Evolutionary conservation across 805 yeast species (phyloP), one percentile per base, ranked within the genome.

Genomic region (Sungouiozyma ichnusensis): DNA sequence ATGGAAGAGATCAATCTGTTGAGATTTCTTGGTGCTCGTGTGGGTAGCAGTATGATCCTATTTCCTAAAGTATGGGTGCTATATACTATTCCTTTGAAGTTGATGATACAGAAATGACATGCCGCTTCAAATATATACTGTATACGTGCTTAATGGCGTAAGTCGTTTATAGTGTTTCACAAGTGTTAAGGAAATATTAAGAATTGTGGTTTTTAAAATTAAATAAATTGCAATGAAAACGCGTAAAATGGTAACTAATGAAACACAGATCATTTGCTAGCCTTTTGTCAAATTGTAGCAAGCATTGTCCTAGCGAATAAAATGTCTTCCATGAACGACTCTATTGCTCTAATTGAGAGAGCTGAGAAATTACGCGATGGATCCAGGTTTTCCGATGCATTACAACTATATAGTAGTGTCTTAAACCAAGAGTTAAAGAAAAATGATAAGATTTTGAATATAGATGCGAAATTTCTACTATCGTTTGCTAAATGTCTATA

Each of bases 401-500:
- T 24, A 8, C 31, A 34, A 16, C 8, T 27, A 15, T 33, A 35
- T 9, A 34, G 36, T 18, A 27, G 16, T 16, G 40, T 24, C 15
- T 35, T 40, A 24, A 37, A 39, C 18, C 40, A 20, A 7, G 31
- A 36, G 6, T 27, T 41, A 19, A 13, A n/a, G 14, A 33, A 36
- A 15, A 15, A 20, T 20, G 20, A 16, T 4, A 24, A 24, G 11
- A n/a, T 42, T 7, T 16, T 31, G 2, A 16, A 33, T 3, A 2
- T 40, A 8, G 34, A 39, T 3, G 11, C 39, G n/a, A 31, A 34
- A 7, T n/a, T 35, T 15, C 7, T 46, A 17, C 11, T 47, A 7
- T 38, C 39, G 5, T 36, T 47, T 6, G 39, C 44, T 11, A 33
- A 37, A 5, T 33, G 37, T 29, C 31, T 44, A 16, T 44, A 40